These are phyloP conservation scores for Agaricus sinodeliciosus DNA, from an alignment of 768 basidiomycete species.

Conservation along the genomic window DNA sequence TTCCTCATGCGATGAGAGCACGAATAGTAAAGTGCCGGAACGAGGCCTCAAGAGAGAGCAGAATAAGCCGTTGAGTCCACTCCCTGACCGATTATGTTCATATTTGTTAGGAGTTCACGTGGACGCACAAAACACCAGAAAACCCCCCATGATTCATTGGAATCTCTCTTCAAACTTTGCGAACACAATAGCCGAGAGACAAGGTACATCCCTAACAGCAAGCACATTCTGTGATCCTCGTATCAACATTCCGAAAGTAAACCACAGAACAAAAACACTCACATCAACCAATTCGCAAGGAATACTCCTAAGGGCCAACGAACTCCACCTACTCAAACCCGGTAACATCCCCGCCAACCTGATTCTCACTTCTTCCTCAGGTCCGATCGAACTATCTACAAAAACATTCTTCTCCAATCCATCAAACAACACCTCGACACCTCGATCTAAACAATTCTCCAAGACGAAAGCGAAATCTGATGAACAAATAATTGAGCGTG, in stretches of 20 bases:
- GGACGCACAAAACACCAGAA: neutral
- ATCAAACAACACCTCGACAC: slow-evolving; percentile 56
- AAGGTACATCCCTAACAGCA: slow-evolving; percentile 55
- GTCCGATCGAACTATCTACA: slow-evolving; percentile 15
- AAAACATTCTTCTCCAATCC: slow-evolving; percentile 66
- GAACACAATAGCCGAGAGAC: slow-evolving; percentile 69
- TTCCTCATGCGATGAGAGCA: too few relatives aligned
- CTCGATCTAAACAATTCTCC: slow-evolving; percentile 65
- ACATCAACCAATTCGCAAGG: slow-evolving; percentile 86
- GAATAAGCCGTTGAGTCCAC: slow-evolving; percentile 15
- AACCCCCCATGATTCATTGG: slow-evolving; percentile 12
- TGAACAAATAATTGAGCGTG: slow-evolving; percentile 52
- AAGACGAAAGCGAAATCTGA: slow-evolving; percentile 68
- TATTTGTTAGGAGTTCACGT: too few relatives aligned
- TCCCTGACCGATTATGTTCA: too few relatives aligned
- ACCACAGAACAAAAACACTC: slow-evolving; percentile 23
- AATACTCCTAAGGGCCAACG: slow-evolving; percentile 53
- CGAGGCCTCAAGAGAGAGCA: slow-evolving; percentile 11
- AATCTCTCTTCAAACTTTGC: slow-evolving; percentile 58
- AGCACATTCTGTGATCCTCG: slow-evolving; percentile 43
- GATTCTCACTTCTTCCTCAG: slow-evolving; percentile 42
- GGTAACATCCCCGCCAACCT: slow-evolving; percentile 78
- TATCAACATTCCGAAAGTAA: neutral
- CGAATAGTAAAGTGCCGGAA: too few relatives aligned
- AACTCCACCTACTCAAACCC: slow-evolving; percentile 73